These are phyloP conservation scores for Venturia nashicola DNA, from an alignment of 2,329 filamentous ascomycete genomes.

Conservation along the genomic window DNA sequence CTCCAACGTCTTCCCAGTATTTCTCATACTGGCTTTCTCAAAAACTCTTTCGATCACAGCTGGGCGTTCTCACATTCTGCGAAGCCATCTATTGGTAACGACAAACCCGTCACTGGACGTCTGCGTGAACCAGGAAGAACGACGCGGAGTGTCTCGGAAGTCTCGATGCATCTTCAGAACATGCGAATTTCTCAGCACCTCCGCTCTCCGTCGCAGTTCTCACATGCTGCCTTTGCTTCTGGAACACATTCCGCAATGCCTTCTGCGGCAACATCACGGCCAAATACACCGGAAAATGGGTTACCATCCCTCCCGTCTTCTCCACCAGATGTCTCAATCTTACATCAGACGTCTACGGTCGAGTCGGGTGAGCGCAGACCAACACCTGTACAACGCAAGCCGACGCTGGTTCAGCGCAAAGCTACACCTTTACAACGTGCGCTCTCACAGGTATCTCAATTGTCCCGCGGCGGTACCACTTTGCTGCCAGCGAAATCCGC, in stretches of 20 bases:
- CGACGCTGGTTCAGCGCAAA: neutral
- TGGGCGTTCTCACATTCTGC: neutral
- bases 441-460: neutral
- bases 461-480: neutral
- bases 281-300: neutral
- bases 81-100: neutral
- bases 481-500: neutral
- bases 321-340: neutral
- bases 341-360: neutral
- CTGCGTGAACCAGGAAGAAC: neutral
- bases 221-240: slow-evolving; percentile 14
- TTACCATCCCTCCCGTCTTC: neutral
- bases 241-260: neutral
- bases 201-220: slow-evolving; percentile 29
- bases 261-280: neutral
- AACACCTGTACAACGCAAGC: neutral
- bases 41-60: neutral
- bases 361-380: neutral
- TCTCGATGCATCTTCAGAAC: slow-evolving; percentile 26
- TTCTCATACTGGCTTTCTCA: neutral
- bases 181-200: slow-evolving; percentile 35
- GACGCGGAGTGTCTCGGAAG: neutral
- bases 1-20: neutral
- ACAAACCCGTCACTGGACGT: neutral
- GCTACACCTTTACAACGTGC: slow-evolving; percentile 13